Base-by-base conservation (phyloP, 1,284 basidiomycete species). In the Cystobasidiaceae sp. region DNA sequence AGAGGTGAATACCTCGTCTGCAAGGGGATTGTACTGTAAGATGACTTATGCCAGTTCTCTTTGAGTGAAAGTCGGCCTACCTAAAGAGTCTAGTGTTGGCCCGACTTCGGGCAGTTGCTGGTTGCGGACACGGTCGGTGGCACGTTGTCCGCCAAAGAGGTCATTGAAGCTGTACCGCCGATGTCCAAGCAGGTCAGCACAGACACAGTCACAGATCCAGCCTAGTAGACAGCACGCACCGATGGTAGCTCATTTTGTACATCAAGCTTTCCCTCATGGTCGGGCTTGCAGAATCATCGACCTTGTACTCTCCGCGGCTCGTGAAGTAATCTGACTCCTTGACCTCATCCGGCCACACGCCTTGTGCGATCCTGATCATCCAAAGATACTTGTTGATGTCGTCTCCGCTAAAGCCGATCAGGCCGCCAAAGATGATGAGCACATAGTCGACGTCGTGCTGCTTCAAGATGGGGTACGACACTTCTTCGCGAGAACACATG, bases 361-460 rank as follows among this genome's bases (percentile, higher is more conserved):
- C 64, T 45, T 60, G 45, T 4, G 50, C 41, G 46, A 55, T 50
- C 5, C 59, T 15, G 23, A 64, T 71, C 78, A 78, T 79, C 78
- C 78, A 79, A 64, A 99, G 80, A 83, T 96, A 99, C 80, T 98
- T 99, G 85, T 99, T 99, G 80, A 99, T 91, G 77, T 99, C 96
- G 78, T 99, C 96, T 15, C 96, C 96, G 23, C 90, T 93, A 79
- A 97, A 99, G 17, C 94, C 96, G 61, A 98, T 82, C 46, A 99
- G 81, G 34, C 93, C 94, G 55, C 96, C 94, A 77, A 97, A 98
- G 79, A 99, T 97, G 79, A 98, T 83, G 60, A 99, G 86, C 49
- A 99, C 87, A 75, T 99, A 98, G 77, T 94, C 91, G 60, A 98
- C 96, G 75, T 99, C 96, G 77, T 99, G 96, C 79, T 96, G 89